A percentile compares a stretch with the other conserved stretches of the same genome.
These are phyloP conservation scores for Beauveria scarabaeidicola DNA, from an alignment of 2,329 filamentous ascomycete genomes.

Conservation along the genomic window DNA sequence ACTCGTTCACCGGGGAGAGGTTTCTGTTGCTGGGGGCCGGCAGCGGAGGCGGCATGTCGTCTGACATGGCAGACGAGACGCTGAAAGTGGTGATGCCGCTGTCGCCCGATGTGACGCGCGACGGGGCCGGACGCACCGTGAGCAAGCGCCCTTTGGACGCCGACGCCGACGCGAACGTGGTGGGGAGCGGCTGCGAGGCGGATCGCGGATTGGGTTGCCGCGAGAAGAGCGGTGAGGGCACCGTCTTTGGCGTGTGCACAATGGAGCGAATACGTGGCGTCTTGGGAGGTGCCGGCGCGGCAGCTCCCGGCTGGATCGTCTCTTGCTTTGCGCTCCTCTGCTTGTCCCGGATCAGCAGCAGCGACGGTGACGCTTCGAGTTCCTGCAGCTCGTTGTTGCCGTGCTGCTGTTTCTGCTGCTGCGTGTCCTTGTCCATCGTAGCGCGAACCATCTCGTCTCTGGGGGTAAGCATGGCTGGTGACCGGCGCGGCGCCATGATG, in stretches of 20 bases:
- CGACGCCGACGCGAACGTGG: neutral
- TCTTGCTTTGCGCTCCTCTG: neutral
- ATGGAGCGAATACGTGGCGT: slow-evolving; percentile 1
- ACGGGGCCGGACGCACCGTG: slow-evolving; percentile 10
- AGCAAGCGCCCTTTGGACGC: neutral
- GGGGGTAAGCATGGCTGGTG: neutral
- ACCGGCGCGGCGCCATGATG: neutral
- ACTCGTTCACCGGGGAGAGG: slow-evolving; percentile 43
- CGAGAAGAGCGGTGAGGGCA: slow-evolving; percentile 12
- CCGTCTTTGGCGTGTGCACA: neutral
- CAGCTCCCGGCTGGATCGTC: neutral
- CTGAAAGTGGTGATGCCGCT: slow-evolving; percentile 27
- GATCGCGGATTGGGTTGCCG: slow-evolving; percentile 7
- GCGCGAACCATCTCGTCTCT: no score
- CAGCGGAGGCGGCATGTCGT: slow-evolving; percentile 9
- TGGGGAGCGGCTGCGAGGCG: neutral
- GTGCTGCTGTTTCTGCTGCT: neutral
- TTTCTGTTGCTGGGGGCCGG: slow-evolving; percentile 18
- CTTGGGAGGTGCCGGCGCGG: neutral
- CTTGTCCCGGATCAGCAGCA: no score
- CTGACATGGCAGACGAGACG: slow-evolving; percentile 19
- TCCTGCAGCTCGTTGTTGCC: neutral
- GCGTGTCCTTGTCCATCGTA: no score
- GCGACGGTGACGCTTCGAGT: neutral
- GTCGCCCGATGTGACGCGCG: slow-evolving; percentile 21